phyloP scores from a whole-genome alignment of 495 filamentous ascomycete genomes.

The Aspergillus taichungensis region DNA sequence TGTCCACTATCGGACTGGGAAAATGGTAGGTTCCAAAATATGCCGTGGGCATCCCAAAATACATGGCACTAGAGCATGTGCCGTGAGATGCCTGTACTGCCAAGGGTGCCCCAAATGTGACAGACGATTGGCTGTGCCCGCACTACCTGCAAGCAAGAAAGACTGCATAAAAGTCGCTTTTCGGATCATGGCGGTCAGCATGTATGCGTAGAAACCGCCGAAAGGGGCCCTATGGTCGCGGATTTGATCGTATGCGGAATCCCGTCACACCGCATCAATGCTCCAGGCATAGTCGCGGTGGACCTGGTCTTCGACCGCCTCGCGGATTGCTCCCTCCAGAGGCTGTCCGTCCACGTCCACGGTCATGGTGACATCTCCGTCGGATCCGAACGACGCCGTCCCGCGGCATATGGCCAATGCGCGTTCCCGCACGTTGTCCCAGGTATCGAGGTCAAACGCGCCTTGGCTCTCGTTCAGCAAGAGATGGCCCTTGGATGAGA shows the following conservation, averaged over 20 bases:
- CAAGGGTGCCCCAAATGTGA: too few species aligned
- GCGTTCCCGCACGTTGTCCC: constrained; percentile 60
- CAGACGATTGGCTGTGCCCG: too few species aligned
- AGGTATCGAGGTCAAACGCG: constrained; percentile 62
- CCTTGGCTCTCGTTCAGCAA: constrained; percentile 78
- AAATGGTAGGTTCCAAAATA: too few species aligned
- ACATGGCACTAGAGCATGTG: too few species aligned
- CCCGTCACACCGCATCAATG: constrained; percentile 28
- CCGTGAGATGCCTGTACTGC: too few species aligned
- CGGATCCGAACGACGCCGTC: constrained; percentile 21
- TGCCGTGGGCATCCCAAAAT: too few species aligned
- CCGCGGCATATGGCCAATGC: constrained; percentile 57
- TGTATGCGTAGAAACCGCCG: too few species aligned
- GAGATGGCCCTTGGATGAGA: constrained; percentile 64
- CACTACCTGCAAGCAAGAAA: too few species aligned
- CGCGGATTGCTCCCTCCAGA: constrained; percentile 53
- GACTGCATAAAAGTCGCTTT: too few species aligned
- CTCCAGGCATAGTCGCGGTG: constrained; percentile 34
- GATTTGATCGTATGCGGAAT: not conserved
- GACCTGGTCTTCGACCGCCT: constrained; percentile 46
- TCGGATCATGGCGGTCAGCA: too few species aligned
- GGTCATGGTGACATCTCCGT: constrained; percentile 37
- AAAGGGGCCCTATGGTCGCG: too few species aligned
- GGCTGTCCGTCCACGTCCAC: constrained; percentile 27
- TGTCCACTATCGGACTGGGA: too few species aligned